Conservation (phyloP, 305 asterid species). For the Fraxinus albicans region DNA sequence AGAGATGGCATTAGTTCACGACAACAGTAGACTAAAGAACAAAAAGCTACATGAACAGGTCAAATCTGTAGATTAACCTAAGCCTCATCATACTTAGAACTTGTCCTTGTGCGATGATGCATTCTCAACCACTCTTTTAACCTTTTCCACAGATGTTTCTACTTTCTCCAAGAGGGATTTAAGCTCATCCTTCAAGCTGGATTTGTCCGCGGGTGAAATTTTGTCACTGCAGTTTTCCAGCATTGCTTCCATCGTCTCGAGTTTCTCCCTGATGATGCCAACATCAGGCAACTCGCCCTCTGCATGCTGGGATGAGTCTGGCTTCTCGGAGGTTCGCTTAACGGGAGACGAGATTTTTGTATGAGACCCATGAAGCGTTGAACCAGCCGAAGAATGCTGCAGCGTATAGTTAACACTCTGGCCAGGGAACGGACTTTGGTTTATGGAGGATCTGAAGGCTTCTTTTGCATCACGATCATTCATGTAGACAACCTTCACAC, state of each 20-base stretch:
- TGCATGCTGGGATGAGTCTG: background rate
- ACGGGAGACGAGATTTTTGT: constrained; percentile 17
- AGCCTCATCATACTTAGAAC: background rate
- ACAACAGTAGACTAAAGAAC: background rate
- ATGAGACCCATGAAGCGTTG: constrained; percentile 22
- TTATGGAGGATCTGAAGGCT: constrained; percentile 47
- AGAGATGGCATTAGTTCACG: background rate
- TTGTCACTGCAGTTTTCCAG: constrained; percentile 37
- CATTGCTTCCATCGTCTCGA: constrained; percentile 38
- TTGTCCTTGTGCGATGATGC: constrained; percentile 18
- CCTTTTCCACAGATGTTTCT: constrained; percentile 35
- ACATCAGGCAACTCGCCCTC: constrained; percentile 36
- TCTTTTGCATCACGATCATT: constrained; percentile 45
- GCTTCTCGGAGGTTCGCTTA: constrained; percentile 16
- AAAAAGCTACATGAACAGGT: background rate
- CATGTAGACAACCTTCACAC: constrained; percentile 33
- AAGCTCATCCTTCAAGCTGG: constrained; percentile 45
- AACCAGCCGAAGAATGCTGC: constrained; percentile 27
- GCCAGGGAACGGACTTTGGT: constrained; percentile 40
- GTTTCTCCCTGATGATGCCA: constrained; percentile 29
- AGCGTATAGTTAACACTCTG: constrained; percentile 31
- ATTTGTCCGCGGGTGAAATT: constrained; percentile 39
- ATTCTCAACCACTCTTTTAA: constrained; percentile 33
- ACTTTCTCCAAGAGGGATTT: constrained; percentile 38
- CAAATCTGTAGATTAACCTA: background rate